These are phyloP conservation scores for Pyronema omphalodes DNA, from an alignment of 495 filamentous ascomycete genomes.

Conservation along the genomic window DNA sequence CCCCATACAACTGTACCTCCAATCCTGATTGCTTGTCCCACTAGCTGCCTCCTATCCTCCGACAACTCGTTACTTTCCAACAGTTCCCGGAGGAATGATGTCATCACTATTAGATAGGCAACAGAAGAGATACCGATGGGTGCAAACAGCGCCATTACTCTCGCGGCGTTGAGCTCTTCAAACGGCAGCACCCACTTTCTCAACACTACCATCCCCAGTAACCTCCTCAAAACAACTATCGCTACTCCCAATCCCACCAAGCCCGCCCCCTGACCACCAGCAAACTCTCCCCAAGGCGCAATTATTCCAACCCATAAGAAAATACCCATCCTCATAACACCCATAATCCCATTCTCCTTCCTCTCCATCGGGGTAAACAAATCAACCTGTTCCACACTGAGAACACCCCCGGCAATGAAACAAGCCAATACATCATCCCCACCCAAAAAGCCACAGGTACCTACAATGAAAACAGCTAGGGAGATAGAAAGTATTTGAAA, in stretches of 20 bases:
- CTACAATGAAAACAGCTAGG: conserved; percentile 63
- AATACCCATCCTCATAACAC: conserved; percentile 71
- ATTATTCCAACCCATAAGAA: conserved; percentile 82
- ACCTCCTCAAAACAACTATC: conserved; percentile 53
- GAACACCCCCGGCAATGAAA: conserved; percentile 82
- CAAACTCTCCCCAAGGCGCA: background rate
- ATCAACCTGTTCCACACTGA: conserved; percentile 45
- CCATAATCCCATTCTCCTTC: background rate
- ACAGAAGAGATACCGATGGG: conserved; percentile 87
- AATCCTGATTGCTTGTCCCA: background rate
- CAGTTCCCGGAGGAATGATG: conserved; percentile 39
- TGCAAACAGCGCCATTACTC: conserved; percentile 84
- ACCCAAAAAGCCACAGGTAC: conserved; percentile 75
- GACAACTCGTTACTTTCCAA: background rate
- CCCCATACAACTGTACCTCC: conserved; percentile 4
- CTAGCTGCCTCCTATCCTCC: background rate
- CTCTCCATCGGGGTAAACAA: background rate
- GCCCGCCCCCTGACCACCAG: conserved; percentile 57
- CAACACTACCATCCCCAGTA: too few species aligned
- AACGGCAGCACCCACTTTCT: conserved; percentile 28
- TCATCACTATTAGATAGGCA: conserved; percentile 68
- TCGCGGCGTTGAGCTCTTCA: conserved; percentile 55
- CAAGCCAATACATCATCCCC: conserved; percentile 85
- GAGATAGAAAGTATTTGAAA: conserved; percentile 78
- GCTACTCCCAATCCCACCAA: conserved; percentile 82